Percentiles rank a stretch among this genome's conserved stretches.
These are phyloP conservation scores for Murraya koenigii DNA, from an alignment of 345 rosid species.

Conservation along the genomic window DNA sequence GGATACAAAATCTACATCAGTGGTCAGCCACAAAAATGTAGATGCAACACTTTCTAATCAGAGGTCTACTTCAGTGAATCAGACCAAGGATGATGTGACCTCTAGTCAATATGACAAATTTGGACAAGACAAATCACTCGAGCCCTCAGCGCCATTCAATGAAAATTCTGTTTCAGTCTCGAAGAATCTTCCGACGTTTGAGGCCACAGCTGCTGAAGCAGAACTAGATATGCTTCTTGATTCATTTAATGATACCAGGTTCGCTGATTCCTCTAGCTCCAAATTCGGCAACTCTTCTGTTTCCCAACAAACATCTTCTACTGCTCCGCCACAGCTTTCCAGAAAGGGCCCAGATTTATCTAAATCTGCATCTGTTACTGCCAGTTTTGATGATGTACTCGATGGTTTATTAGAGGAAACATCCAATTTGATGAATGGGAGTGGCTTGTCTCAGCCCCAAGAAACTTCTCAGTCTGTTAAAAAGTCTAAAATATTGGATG, in stretches of 20 bases:
- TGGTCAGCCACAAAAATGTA: slow-evolving; percentile 1
- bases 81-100: slow-evolving; percentile 17
- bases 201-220: slow-evolving; percentile 47
- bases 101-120: slow-evolving; percentile 11
- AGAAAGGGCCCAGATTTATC: slow-evolving; percentile 17
- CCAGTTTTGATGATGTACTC: slow-evolving; percentile 43
- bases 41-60: slow-evolving; percentile 8
- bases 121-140: slow-evolving; percentile 9
- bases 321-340: slow-evolving; percentile 14
- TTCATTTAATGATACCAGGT: slow-evolving; percentile 41
- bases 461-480: slow-evolving; percentile 13
- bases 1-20: slow-evolving; percentile 3
- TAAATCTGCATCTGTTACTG: slow-evolving; percentile 7
- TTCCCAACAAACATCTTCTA: slow-evolving; percentile 10
- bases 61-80: slow-evolving; percentile 21
- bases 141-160: not conserved
- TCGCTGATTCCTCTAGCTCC: slow-evolving; percentile 17
- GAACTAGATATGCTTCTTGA: slow-evolving; percentile 72
- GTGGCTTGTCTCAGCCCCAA: slow-evolving; percentile 7
- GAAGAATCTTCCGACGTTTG: slow-evolving; percentile 12
- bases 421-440: slow-evolving; percentile 25
- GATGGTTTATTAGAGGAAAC: slow-evolving; percentile 63
- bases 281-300: slow-evolving; percentile 4
- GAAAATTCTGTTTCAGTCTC: slow-evolving; percentile 1
- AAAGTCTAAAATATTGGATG: slow-evolving; percentile 58